Evolutionary conservation across 768 basidiomycete species (phyloP).

Genomic region (Naganishia vaughanmartiniae): DNA sequence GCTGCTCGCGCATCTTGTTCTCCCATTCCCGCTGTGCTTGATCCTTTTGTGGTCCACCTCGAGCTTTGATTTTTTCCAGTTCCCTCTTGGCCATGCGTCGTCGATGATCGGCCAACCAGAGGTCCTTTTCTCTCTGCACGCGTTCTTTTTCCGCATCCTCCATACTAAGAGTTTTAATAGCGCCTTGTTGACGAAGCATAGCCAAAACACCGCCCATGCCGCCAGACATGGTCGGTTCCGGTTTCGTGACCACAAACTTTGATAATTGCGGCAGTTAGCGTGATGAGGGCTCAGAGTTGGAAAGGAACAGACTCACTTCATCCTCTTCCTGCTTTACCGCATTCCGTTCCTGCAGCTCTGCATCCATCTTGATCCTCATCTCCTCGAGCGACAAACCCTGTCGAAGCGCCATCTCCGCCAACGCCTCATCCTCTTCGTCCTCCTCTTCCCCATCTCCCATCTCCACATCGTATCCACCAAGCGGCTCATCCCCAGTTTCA

Average conservation of each 20-base stretch:
- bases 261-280: background rate
- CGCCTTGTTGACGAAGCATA: constrained; percentile 87
- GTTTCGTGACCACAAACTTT: constrained; percentile 32
- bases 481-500: constrained; percentile 42
- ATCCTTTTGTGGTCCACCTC: constrained; percentile 75
- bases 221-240: constrained; percentile 73
- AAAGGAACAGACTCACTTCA: constrained; percentile 45
- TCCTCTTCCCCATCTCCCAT: constrained; percentile 79
- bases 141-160: constrained; percentile 75
- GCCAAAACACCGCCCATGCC: constrained; percentile 87
- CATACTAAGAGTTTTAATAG: constrained; percentile 64
- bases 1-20: constrained; percentile 84
- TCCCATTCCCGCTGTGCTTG: constrained; percentile 93
- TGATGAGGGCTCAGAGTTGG: constrained; percentile 34
- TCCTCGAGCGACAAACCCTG: constrained; percentile 50
- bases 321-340: constrained; percentile 61
- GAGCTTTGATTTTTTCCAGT: constrained; percentile 68
- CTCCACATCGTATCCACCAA: constrained; percentile 56
- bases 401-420: constrained; percentile 51
- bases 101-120: constrained; percentile 86
- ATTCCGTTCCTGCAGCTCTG: constrained; percentile 71
- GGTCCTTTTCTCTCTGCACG: constrained; percentile 76
- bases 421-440: constrained; percentile 68
- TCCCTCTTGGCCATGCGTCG: constrained; percentile 73
- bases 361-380: constrained; percentile 56